Conservation (phyloP, 2,329 filamentous ascomycete species). For the Apiospora sp. region DNA sequence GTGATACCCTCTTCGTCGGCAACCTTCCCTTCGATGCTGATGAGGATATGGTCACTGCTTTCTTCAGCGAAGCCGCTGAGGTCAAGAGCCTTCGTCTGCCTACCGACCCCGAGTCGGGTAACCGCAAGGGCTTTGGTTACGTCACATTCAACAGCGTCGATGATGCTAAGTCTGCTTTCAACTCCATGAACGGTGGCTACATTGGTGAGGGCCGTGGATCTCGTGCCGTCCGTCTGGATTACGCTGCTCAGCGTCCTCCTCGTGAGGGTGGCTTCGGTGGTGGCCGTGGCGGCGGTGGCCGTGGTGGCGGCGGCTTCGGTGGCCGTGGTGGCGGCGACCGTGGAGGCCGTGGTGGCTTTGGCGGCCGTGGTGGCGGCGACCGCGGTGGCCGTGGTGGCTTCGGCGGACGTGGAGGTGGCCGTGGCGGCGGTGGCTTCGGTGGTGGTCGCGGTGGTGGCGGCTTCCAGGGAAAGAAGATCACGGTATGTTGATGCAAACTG, state of each 20-base stretch:
- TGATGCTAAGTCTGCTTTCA: slow-evolving; percentile 79
- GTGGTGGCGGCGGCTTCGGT: slow-evolving; percentile 53
- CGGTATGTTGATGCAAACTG: slow-evolving; percentile 40
- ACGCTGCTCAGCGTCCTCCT: slow-evolving; percentile 71
- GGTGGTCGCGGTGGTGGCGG: slow-evolving; percentile 48
- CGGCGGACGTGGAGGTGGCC: slow-evolving; percentile 51
- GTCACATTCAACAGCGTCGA: slow-evolving; percentile 84
- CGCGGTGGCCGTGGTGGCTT: slow-evolving; percentile 50
- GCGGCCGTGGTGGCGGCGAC: slow-evolving; percentile 51
- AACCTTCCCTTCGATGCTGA: slow-evolving; percentile 87
- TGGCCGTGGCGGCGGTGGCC: slow-evolving; percentile 54
- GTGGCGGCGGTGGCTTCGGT: slow-evolving; percentile 51
- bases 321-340: slow-evolving; percentile 60
- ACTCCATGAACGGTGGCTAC: slow-evolving; percentile 71
- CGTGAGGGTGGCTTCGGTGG: slow-evolving; percentile 63
- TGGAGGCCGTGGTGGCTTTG: slow-evolving; percentile 55
- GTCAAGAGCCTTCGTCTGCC: slow-evolving; percentile 86
- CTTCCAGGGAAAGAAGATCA: slow-evolving; percentile 83
- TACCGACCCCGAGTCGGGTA: slow-evolving; percentile 83
- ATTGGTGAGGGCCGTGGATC: slow-evolving; percentile 71
- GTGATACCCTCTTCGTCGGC: slow-evolving; percentile 88
- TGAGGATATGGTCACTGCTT: slow-evolving; percentile 76
- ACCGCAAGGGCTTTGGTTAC: slow-evolving; percentile 92
- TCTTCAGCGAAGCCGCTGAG: slow-evolving; percentile 75
- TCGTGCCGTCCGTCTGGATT: slow-evolving; percentile 85